Evolutionary conservation across 1,284 basidiomycete species (phyloP), one percentile per base, ranked within the genome.

Genomic region (Neolentinus lepideus): DNA sequence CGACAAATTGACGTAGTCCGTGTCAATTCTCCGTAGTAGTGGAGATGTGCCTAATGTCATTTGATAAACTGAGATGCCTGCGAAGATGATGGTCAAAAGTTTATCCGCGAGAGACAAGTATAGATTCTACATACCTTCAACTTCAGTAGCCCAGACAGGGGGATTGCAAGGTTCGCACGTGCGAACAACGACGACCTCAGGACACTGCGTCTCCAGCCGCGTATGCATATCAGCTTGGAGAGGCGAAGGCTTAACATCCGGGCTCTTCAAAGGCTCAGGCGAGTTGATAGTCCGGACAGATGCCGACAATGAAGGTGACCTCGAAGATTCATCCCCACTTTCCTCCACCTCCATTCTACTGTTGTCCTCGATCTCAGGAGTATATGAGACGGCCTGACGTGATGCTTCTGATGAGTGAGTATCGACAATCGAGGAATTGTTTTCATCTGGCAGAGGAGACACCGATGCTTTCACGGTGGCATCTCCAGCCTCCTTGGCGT

Each of bases 11-110:
- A 88, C 85, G 61, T 84, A 88, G 63, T 85, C 83, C 25, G 84
- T 84, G 68, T 88, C 85, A 54, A 87, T 80, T 56, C 86, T 79
- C 61, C 85, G 81, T 58, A 87, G 69, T 50, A 88, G 70, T 31
- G 74, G 69, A 45, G 72, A 72, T 12, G 75, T 67, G 46, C 77
- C 81, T 8, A 88, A 72, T 54, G 69, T 73, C 67, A 81, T 84
- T 64, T 83, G 84, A 67, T 86, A 88, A 51, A 88, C 84, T 48
- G 83, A 77, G 57, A 88, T 82, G 60, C 82, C 85, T 88, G 57
- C 22, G 22, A 43, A 48, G 54, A 55, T n/a, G n/a, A 43, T 16
- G 21, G 22, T 50, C 47, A 50, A 25, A n/a, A 26, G 8, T 10
- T 26, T 25, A 24, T 21, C 27, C 24, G 8, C 45, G 45, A 16